Evolutionary conservation across 2,329 filamentous ascomycete species (phyloP).

Genomic region (Ascochyta clinopodiicola): DNA sequence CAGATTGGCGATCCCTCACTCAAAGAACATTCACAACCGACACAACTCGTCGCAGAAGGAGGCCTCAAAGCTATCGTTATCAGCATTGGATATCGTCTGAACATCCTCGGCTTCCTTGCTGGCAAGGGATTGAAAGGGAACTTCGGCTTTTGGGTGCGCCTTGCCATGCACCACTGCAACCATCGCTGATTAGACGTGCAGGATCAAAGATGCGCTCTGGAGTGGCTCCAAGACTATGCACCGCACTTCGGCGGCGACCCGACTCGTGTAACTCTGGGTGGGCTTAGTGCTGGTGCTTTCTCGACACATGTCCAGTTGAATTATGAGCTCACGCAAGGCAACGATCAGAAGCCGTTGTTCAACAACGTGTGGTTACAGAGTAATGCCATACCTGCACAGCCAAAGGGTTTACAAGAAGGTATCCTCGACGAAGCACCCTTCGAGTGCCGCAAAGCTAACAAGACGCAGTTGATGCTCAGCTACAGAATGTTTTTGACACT

Average conservation of each 20-base stretch:
- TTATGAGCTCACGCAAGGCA: constrained; percentile 8
- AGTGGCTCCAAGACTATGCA: constrained; percentile 7
- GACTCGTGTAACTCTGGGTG: constrained; percentile 1
- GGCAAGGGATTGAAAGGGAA: constrained; percentile 10
- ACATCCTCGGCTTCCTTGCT: constrained; percentile 17
- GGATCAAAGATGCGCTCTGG: constrained; percentile 11
- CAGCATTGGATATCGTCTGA: constrained; percentile 14
- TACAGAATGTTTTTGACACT: constrained; percentile 5
- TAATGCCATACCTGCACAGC: constrained; percentile 16
- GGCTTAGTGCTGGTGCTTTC: constrained; percentile 11
- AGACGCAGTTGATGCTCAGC: neutral
- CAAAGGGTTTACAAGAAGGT: constrained; percentile 10
- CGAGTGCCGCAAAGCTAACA: neutral
- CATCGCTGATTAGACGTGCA: neutral
- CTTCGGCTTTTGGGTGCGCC: constrained; percentile 12
- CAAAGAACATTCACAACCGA: constrained; percentile 8
- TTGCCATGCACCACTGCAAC: accelerated
- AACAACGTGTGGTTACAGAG: constrained; percentile 9
- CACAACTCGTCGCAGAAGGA: constrained; percentile 11
- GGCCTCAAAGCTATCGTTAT: constrained; percentile 11
- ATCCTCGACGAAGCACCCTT: neutral
- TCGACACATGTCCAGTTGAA: constrained; percentile 12
- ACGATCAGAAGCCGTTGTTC: constrained; percentile 3
- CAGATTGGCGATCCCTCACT: constrained; percentile 11
- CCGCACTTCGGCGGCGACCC: constrained; percentile 2